These are phyloP conservation scores for Rosa hybrid DNA, from an alignment of 331 rosid genomes.

Conservation along the genomic window DNA sequence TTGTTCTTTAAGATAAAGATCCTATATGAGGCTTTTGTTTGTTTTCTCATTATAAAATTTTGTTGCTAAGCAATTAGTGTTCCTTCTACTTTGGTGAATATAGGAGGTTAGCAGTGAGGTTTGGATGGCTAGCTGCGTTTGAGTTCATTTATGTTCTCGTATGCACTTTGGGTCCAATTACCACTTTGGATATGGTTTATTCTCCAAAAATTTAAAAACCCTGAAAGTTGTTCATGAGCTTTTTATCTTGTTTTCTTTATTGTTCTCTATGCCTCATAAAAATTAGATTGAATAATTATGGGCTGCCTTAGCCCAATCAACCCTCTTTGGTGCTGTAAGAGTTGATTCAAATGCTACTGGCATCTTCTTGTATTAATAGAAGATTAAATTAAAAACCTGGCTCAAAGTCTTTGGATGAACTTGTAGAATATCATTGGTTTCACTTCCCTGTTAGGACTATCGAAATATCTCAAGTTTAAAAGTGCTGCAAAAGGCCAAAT, in stretches of 20 bases:
- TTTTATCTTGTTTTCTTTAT: conserved; percentile 1
- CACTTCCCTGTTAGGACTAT: background rate
- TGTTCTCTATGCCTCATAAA: background rate
- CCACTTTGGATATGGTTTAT: background rate
- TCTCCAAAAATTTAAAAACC: background rate
- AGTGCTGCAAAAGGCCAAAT: background rate
- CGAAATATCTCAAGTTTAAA: background rate
- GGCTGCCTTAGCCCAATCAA: background rate
- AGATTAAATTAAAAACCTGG: background rate
- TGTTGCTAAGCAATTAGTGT: background rate
- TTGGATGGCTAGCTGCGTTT: conserved; percentile 1
- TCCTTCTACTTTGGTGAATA: background rate
- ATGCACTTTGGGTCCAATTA: background rate
- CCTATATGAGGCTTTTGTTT: background rate
- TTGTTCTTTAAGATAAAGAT: background rate
- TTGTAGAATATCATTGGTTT: background rate
- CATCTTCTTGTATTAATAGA: background rate
- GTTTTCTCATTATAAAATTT: background rate
- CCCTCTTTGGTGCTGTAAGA: background rate
- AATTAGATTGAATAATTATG: background rate
- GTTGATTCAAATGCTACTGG: background rate
- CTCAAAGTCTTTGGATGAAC: background rate
- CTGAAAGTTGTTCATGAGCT: background rate
- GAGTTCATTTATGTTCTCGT: background rate
- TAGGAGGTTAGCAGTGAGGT: background rate